phyloP scores from a whole-genome alignment of 2,329 filamentous ascomycete genomes.

The Botryotinia globosa region DNA sequence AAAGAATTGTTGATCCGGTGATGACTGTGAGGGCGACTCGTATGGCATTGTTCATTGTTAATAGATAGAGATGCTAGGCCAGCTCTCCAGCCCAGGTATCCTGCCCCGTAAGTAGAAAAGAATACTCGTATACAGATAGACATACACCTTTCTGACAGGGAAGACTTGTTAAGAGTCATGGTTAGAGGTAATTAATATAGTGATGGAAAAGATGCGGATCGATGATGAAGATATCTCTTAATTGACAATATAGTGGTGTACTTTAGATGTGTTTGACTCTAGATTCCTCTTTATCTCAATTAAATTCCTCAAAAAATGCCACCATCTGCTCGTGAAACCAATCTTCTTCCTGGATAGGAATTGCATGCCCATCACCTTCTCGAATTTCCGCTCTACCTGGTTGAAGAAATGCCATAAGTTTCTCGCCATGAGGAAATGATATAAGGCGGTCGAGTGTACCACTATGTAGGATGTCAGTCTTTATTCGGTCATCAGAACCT shows the following conservation, averaged over 20 bases:
- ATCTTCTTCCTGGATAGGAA: conserved; percentile 65
- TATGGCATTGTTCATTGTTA: background rate
- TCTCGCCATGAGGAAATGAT: conserved; percentile 63
- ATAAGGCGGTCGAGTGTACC: conserved; percentile 79
- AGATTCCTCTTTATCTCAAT: background rate
- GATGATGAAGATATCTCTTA: background rate
- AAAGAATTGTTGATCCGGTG: background rate
- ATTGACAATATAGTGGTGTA: background rate
- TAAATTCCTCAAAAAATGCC: conserved; percentile 7
- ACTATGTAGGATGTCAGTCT: background rate
- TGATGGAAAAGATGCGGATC: background rate
- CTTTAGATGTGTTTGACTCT: too few species aligned
- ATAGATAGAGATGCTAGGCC: background rate
- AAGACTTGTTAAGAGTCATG: background rate
- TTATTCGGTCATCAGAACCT: background rate
- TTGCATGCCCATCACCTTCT: conserved; percentile 73
- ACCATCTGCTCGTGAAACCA: conserved; percentile 60
- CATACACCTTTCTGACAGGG: background rate
- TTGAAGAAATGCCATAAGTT: conserved; percentile 62
- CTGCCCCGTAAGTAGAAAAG: background rate
- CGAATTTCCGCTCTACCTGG: conserved; percentile 61
- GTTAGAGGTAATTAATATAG: background rate
- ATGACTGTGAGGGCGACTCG: background rate
- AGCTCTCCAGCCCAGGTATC: background rate
- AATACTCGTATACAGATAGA: background rate